phyloP scores from a whole-genome alignment of 148 eudicot genomes.

The Vaccinium macrocarpon region DNA sequence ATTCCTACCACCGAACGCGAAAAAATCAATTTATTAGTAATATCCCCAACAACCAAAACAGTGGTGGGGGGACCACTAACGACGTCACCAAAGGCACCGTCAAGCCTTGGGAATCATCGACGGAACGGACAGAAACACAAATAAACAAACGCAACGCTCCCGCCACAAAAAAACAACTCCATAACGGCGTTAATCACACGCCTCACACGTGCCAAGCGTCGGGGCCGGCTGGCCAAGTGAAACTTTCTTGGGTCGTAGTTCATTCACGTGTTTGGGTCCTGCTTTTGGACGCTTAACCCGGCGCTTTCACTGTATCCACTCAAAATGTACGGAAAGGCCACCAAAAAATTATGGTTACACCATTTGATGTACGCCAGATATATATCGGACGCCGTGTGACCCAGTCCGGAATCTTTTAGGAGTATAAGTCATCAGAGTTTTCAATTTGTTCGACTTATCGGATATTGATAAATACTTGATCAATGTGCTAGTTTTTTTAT shows the following conservation, averaged over 20 bases:
- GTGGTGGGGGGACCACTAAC: background rate
- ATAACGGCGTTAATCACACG: background rate
- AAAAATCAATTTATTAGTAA: background rate
- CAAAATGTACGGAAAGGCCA: background rate
- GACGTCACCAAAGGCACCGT: conserved; percentile 4
- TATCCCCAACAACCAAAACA: background rate
- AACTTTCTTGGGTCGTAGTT: background rate
- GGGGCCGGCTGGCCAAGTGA: background rate
- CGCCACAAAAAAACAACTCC: background rate
- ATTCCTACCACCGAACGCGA: background rate
- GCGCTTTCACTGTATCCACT: background rate
- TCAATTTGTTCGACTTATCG: no score
- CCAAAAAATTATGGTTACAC: no score
- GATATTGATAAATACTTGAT: no score
- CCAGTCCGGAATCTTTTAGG: no score
- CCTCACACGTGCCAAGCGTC: background rate
- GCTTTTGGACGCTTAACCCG: background rate
- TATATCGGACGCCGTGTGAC: no score
- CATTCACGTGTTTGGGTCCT: conserved; percentile 1
- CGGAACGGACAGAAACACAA: background rate
- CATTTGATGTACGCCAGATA: no score
- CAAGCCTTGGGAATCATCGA: background rate
- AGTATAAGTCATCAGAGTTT: no score
- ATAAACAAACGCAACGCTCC: background rate
- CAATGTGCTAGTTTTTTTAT: no score